These are phyloP conservation scores for Candida yuanshanica DNA, from an alignment of 805 yeast genomes.

Conservation along the genomic window DNA sequence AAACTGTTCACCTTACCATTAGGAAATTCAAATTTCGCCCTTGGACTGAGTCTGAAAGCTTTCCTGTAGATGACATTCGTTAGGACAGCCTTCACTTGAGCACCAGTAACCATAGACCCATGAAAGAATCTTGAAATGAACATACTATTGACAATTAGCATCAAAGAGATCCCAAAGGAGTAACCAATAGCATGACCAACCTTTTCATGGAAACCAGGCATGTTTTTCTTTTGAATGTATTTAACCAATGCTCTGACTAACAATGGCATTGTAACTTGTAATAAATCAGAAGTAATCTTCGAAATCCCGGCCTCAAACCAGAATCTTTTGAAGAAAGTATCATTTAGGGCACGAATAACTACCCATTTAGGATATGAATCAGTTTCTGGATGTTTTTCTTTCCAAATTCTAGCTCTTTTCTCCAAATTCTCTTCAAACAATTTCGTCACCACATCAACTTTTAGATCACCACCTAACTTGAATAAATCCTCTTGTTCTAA, in stretches of 20 bases:
- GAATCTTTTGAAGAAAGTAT: slow-evolving; percentile 28
- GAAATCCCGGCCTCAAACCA: slow-evolving; percentile 28
- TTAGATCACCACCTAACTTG: slow-evolving; percentile 31
- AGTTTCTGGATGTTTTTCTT: slow-evolving; percentile 22
- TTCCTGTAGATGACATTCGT: slow-evolving; percentile 68
- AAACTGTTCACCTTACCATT: slow-evolving; percentile 69
- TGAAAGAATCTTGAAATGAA: slow-evolving; percentile 60
- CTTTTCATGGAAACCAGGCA: slow-evolving; percentile 35
- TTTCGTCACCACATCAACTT: slow-evolving; percentile 30
- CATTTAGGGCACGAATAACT: slow-evolving; percentile 28
- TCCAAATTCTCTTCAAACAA: slow-evolving; percentile 28
- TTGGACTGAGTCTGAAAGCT: slow-evolving; percentile 53
- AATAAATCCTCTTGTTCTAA: slow-evolving; percentile 53
- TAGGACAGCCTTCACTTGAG: slow-evolving; percentile 61
- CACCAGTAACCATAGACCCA: slow-evolving; percentile 58
- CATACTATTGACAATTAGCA: slow-evolving; percentile 46
- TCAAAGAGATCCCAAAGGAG: slow-evolving; percentile 59
- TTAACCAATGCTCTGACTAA: slow-evolving; percentile 58
- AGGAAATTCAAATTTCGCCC: slow-evolving; percentile 55
- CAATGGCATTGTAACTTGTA: slow-evolving; percentile 55
- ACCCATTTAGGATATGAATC: slow-evolving; percentile 19
- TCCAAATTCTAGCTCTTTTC: slow-evolving; percentile 22
- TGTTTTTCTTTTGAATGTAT: slow-evolving; percentile 48
- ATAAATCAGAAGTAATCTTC: slow-evolving; percentile 27
- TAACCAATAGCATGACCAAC: slow-evolving; percentile 65